A percentile compares a stretch with the other conserved stretches of the same genome.
Evolutionary conservation across 768 basidiomycete genomes (phyloP).

Genomic region (Russula sp.): DNA sequence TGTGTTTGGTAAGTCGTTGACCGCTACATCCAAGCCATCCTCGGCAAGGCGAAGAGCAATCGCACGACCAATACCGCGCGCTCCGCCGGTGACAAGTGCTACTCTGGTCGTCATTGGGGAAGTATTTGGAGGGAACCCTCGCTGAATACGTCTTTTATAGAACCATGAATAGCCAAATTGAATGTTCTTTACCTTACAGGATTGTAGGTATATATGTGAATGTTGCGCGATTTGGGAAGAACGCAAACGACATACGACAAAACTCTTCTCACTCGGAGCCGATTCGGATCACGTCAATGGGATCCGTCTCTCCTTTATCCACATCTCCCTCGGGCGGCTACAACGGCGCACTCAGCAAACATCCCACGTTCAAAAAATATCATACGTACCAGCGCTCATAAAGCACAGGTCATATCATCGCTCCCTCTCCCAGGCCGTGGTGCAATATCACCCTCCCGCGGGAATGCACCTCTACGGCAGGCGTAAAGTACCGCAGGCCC

Average conservation of each 20-base stretch:
- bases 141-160: too few species aligned
- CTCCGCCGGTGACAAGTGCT: slow-evolving; percentile 32
- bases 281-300: slow-evolving; percentile 21
- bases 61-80: slow-evolving; percentile 31
- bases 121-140: not conserved
- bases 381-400: slow-evolving; percentile 66
- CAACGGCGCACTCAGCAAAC: slow-evolving; percentile 15
- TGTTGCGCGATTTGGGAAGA: too few species aligned
- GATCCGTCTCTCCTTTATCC: slow-evolving; percentile 68
- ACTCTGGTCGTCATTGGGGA: slow-evolving; percentile 16
- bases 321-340: slow-evolving; percentile 72
- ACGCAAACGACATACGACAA: slow-evolving; percentile 4
- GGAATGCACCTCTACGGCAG: slow-evolving; percentile 68
- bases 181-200: not conserved
- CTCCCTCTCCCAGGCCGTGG: slow-evolving; percentile 45
- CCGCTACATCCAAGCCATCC: slow-evolving; percentile 30
- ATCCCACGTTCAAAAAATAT: slow-evolving; percentile 8
- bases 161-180: too few species aligned
- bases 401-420: slow-evolving; percentile 67
- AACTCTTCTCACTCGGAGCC: not conserved
- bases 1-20: slow-evolving; percentile 26
- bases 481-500: slow-evolving; percentile 44
- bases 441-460: slow-evolving; percentile 46
- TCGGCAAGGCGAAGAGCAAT: slow-evolving; percentile 32
- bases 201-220: not conserved